phyloP scores from a whole-genome alignment of 2,329 filamentous ascomycete species.

The Dactylellina cionopaga region DNA sequence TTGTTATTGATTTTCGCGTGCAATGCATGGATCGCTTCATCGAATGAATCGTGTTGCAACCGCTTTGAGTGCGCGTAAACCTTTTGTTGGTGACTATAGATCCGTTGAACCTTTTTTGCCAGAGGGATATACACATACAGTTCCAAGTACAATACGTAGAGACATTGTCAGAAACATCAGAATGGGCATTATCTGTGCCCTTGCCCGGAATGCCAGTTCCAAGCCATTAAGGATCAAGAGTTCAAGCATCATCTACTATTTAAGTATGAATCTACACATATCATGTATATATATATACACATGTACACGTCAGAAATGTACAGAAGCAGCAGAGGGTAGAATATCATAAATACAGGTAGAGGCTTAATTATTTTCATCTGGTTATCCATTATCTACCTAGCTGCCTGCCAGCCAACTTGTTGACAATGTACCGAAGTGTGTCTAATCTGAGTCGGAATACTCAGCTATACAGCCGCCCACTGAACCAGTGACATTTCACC shows the following conservation, averaged over 20 bases:
- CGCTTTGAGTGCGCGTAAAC: too few relatives aligned
- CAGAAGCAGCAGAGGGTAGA: background rate
- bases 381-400: background rate
- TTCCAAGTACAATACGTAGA: conserved; percentile 3
- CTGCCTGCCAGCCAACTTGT: too few relatives aligned
- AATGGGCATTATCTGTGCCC: background rate
- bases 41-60: too few relatives aligned
- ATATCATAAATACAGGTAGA: background rate
- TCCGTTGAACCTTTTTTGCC: background rate
- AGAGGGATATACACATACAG: background rate
- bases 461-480: too few relatives aligned
- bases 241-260: background rate
- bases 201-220: conserved; percentile 1
- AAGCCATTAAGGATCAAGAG: background rate
- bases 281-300: too few relatives aligned
- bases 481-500: too few relatives aligned
- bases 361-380: background rate
- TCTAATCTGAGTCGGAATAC: too few relatives aligned
- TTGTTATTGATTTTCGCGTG: too few relatives aligned
- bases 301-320: background rate
- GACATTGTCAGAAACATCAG: background rate
- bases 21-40: too few relatives aligned
- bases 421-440: too few relatives aligned
- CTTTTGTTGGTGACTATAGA: too few relatives aligned
- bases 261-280: background rate